phyloP scores from a whole-genome alignment of 2,329 filamentous ascomycete genomes.

The Penicillium freii region DNA sequence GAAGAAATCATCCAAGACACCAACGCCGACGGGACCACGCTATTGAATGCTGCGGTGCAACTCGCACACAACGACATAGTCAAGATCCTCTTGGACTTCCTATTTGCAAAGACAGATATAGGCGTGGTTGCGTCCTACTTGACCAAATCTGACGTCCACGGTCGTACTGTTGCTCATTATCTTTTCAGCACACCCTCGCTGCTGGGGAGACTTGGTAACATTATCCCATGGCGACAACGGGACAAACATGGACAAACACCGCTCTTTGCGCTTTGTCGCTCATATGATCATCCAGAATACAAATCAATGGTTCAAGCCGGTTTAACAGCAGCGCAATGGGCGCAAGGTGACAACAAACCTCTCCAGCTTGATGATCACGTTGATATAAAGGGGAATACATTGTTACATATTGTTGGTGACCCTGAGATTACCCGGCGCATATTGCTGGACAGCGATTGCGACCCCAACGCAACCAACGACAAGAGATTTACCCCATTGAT shows the following conservation, averaged over 20 bases:
- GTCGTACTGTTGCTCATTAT: slow-evolving; percentile 91
- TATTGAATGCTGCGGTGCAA: slow-evolving; percentile 88
- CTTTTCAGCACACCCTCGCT: slow-evolving; percentile 85
- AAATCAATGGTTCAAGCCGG: slow-evolving; percentile 81
- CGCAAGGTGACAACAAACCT: slow-evolving; percentile 74
- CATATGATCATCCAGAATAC: slow-evolving; percentile 90
- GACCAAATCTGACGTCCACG: slow-evolving; percentile 73
- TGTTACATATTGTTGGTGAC: slow-evolving; percentile 94
- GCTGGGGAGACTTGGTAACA: slow-evolving; percentile 70
- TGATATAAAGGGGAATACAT: slow-evolving; percentile 86
- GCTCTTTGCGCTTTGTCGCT: slow-evolving; percentile 88
- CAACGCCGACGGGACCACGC: slow-evolving; percentile 84
- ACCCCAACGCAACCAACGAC: slow-evolving; percentile 93
- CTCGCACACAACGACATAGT: slow-evolving; percentile 73
- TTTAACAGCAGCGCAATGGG: slow-evolving; percentile 67
- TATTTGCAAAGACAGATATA: slow-evolving; percentile 59
- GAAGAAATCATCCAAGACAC: slow-evolving; percentile 73
- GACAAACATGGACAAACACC: slow-evolving; percentile 99
- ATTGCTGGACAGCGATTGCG: slow-evolving; percentile 82
- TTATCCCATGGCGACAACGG: slow-evolving; percentile 83
- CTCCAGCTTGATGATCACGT: slow-evolving; percentile 91
- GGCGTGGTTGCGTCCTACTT: slow-evolving; percentile 66
- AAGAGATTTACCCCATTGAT: slow-evolving; percentile 93
- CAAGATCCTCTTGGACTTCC: slow-evolving; percentile 69
- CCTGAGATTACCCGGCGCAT: slow-evolving; percentile 71